Base-by-base conservation (phyloP, 768 basidiomycete species). In the Kwoniella europaea region DNA sequence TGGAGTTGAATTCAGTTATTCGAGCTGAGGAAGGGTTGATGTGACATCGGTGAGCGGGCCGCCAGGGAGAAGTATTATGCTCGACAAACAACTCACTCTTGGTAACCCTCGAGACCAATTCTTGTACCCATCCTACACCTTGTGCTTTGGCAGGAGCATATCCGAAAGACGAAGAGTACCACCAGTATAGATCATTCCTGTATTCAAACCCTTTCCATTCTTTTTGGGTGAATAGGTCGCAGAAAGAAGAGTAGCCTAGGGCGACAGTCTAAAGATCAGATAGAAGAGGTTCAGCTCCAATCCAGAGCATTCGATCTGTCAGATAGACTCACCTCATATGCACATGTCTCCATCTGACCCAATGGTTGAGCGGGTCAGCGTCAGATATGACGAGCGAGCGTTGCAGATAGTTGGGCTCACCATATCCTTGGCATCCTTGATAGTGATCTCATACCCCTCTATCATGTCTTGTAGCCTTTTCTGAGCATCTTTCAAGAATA, bases 161-260 rank as follows among this genome's bases (percentile, higher is more conserved):
- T 3, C 96, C 94, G 80, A 91, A 95, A 6, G 90, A 89, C 4
- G 89, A 90, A 71, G 88, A 87, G 59, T 82, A 82, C 78, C 77
- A 84, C 80, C 84, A 85, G 24, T 71, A 69, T 43, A 85, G 70
- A 66, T 84, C 84, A 71, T 73, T 77, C 15, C 91, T 87, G 72
- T 97, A 96, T 81, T 92, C 88, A 81, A 94, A 96, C 0, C 93
- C 93, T 79, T 92, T 90, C 94, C 94, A 98, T 83, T 97, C 94
- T 55, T 92, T 89, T 76, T 91, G 87, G 0, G 92, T 93, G 83
- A 98, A 98, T 2, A 97, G 85, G 66, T 90, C 89, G 73, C 94
- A 98, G 84, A 95, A 98, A 73, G 90, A 90, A 16, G 92, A 94
- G 79, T 93, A 95, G 10, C 93, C 94, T 12, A 96, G 86, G 0